Conservation (phyloP, 805 yeast genomes). For the Candida sithepensis region DNA sequence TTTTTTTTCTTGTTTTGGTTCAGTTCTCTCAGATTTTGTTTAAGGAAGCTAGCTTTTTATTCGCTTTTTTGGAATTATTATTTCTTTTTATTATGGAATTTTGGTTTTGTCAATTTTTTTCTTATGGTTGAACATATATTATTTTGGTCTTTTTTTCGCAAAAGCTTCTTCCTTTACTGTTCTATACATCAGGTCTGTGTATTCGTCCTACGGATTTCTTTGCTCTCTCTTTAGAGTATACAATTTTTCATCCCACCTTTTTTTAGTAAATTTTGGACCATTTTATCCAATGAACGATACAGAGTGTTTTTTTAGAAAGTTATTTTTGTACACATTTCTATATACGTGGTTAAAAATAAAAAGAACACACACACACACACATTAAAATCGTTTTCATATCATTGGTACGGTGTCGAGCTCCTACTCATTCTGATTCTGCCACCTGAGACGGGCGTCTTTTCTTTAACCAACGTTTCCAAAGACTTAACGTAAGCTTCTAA, state of each 20-base stretch:
- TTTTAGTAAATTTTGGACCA: too few relatives aligned
- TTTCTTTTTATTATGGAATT: too few relatives aligned
- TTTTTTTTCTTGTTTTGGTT: neutral
- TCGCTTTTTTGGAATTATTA: neutral
- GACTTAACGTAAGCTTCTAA: conserved; percentile 21
- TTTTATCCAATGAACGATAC: too few relatives aligned
- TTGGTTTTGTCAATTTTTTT: too few relatives aligned
- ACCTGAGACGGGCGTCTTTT: conserved; percentile 17
- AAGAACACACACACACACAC: too few relatives aligned
- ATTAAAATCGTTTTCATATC: too few relatives aligned
- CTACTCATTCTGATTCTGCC: conserved; percentile 20
- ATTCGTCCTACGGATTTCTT: neutral
- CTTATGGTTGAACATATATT: too few relatives aligned
- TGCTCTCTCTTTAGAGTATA: neutral
- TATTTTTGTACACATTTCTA: too few relatives aligned
- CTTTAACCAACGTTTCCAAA: conserved; percentile 24
- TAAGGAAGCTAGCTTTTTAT: neutral
- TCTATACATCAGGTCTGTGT: too few relatives aligned
- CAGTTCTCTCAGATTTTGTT: neutral
- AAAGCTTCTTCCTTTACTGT: neutral
- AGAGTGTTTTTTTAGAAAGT: too few relatives aligned
- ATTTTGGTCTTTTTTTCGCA: neutral
- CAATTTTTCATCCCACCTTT: too few relatives aligned
- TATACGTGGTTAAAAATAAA: too few relatives aligned
- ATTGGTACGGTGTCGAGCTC: conserved; percentile 24